Base-by-base conservation (phyloP, 306 rosid species). In the Dalbergia cultrata region DNA sequence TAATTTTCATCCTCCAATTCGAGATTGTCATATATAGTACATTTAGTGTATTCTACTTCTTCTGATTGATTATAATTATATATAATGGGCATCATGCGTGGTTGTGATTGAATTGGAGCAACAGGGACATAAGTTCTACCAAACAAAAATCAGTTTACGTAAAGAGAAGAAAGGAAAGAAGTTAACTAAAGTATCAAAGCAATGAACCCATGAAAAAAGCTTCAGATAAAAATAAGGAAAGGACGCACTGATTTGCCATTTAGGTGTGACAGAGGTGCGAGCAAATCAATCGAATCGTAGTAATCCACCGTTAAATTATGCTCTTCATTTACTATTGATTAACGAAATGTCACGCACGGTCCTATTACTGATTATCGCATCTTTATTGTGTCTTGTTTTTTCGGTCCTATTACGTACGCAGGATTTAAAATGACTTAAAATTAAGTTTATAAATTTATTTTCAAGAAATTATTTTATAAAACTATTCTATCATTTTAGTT, bases 181-280 rank as follows among this genome's bases (percentile, higher is more conserved):
- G 33, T 17, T 26, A 76, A 76, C 4, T 26, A 35, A 4, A 66
- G 73, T 5, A 68, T 63, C 6, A 22, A 58, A 47, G 34, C 41
- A 47, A 77, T 49, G 52, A 50, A 62, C 12, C 63, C 3, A 17
- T 18, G 52, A 65, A 13, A 1, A 10, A 3, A 11, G 50, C 10
- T 43, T 7, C 9, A 43, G 22, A 47, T 10, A 3, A 73, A 65
- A 74, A 10, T 4, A 18, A 7, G 9, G 52, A 62, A 63, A 77
- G 75, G 45, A 53, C 18, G 14, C 56, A 70, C 52, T 75, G 21
- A 14, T 63, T 82, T 77, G 82, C 57, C 75, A 82, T 64, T 82
- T 83, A 63, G 82, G 86, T 76, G 74, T 10, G 35, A 8, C 61
- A 81, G 74, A 53, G 43, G 16, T 41, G 9, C 9, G 34, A 21